Evolutionary conservation across 768 basidiomycete genomes (phyloP).

Genomic region (Dentipellis fragilis): DNA sequence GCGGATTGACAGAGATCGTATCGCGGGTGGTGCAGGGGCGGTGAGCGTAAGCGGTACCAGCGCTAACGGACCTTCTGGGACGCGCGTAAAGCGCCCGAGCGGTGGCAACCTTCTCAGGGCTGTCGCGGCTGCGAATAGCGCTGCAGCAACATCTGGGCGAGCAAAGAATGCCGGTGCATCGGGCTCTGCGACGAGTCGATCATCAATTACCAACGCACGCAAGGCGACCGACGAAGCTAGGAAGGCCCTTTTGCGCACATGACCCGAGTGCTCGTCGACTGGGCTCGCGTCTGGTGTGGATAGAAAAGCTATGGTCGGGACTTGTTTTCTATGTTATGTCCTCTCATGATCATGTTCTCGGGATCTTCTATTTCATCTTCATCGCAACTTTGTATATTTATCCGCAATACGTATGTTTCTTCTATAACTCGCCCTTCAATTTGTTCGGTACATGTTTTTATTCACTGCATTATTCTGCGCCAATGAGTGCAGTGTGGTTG

Average conservation of each 20-base stretch:
- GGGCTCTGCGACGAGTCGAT: background rate
- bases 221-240: background rate
- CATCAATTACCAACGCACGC: background rate
- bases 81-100: slow-evolving; percentile 33
- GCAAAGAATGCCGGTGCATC: background rate
- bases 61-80: slow-evolving; percentile 4
- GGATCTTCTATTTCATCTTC: no score
- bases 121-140: slow-evolving; percentile 48
- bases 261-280: background rate
- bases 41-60: background rate
- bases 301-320: no score
- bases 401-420: no score
- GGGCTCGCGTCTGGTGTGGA: no score
- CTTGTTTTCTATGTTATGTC: no score
- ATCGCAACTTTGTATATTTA: no score
- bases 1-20: slow-evolving; percentile 32
- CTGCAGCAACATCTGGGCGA: slow-evolving; percentile 19
- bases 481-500: no score
- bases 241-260: background rate
- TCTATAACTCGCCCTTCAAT: no score
- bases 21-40: slow-evolving; percentile 7
- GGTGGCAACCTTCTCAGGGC: slow-evolving; percentile 46
- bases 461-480: no score
- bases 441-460: no score
- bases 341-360: no score